Conservation (phyloP, 352 stramenopile species). For the Globisporangium barbulae region DNA sequence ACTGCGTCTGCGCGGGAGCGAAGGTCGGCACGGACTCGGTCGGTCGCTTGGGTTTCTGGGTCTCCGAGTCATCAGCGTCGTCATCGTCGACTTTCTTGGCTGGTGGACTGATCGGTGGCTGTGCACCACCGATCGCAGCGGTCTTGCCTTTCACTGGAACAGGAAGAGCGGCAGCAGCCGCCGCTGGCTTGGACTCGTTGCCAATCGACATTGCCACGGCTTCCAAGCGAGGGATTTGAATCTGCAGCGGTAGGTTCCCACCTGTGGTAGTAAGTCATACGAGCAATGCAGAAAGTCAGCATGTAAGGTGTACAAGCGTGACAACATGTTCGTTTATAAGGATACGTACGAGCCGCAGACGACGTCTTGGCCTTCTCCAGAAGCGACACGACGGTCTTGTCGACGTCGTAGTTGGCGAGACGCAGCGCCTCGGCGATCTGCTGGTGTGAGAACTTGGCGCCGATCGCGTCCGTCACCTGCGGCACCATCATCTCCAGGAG, state of each 20-base stretch:
- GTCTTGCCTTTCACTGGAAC: conserved; percentile 45
- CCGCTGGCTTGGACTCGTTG: conserved; percentile 22
- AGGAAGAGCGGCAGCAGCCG: not conserved
- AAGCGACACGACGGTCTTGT: conserved; percentile 68
- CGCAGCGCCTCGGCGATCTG: conserved; percentile 71
- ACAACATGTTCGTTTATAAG: not conserved
- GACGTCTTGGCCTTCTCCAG: conserved; percentile 69
- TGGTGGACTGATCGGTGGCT: conserved; percentile 2
- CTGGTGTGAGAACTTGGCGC: conserved; percentile 47
- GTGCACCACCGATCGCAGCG: conserved; percentile 36
- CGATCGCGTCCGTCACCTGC: conserved; percentile 49
- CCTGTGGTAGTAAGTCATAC: not conserved
- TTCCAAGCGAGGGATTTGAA: conserved; percentile 63
- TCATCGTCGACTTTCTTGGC: not conserved
- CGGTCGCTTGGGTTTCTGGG: conserved; percentile 24
- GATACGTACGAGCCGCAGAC: conserved; percentile 20
- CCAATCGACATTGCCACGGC: conserved; percentile 48
- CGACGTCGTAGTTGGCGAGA: conserved; percentile 72
- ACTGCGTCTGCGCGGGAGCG: conserved; percentile 38
- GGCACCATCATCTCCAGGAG: conserved; percentile 55
- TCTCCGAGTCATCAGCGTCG: not conserved
- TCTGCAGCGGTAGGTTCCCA: conserved; percentile 55
- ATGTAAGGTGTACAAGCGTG: not conserved
- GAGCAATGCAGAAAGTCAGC: not conserved
- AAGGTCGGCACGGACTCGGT: conserved; percentile 27